phyloP scores from a whole-genome alignment of 768 basidiomycete genomes.

The Boletus reticuloceps region DNA sequence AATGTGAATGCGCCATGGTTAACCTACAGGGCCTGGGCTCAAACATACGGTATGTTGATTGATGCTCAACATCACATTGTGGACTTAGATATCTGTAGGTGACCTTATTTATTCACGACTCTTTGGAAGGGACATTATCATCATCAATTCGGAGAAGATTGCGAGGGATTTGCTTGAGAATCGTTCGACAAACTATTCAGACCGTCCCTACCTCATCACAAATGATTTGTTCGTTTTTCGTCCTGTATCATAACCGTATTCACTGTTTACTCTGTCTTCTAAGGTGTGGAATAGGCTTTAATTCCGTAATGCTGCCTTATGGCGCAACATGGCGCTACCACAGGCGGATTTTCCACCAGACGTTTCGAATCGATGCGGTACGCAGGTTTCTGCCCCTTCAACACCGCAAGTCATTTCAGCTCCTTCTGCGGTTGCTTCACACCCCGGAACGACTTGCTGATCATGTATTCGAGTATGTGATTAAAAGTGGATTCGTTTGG shows the following conservation, averaged over 20 bases:
- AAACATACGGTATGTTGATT: constrained; percentile 25
- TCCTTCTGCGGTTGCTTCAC: neutral
- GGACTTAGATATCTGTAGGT: constrained; percentile 20
- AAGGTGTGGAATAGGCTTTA: constrained; percentile 9
- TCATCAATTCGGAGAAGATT: constrained; percentile 43
- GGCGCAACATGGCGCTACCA: neutral
- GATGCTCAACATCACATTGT: neutral
- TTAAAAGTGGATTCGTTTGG: too few relatives aligned
- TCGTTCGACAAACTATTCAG: constrained; percentile 45
- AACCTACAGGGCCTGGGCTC: constrained; percentile 36
- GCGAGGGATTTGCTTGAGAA: constrained; percentile 45
- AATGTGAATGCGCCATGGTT: constrained; percentile 30
- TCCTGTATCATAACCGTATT: neutral
- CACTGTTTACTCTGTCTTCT: neutral
- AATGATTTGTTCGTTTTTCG: constrained; percentile 1
- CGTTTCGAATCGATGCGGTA: neutral
- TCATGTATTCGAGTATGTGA: neutral
- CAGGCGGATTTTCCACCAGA: neutral
- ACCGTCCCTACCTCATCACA: constrained; percentile 36
- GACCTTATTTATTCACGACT: constrained; percentile 45
- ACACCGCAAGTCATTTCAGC: neutral
- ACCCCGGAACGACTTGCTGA: neutral
- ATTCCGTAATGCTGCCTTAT: constrained; percentile 10
- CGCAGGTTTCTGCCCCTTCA: neutral
- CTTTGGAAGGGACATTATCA: constrained; percentile 42